Evolutionary conservation across 371 early-diverging fungal genomes (phyloP), one percentile per base, ranked within the genome.

Genomic region (Saksenaea vasiformis): DNA sequence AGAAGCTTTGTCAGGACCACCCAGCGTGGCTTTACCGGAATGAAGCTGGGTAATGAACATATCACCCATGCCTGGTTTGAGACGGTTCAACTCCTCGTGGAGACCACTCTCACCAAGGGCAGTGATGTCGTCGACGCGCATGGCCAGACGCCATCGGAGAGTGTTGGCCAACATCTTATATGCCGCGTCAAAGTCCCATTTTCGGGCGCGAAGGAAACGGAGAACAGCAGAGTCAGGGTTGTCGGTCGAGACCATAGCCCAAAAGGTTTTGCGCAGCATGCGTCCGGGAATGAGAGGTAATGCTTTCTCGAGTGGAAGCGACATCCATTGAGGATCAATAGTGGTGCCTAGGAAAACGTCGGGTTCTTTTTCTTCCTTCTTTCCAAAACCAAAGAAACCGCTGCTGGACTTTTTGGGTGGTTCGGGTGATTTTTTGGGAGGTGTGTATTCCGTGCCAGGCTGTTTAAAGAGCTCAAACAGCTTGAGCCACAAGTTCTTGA

Each of bases 161-260:
- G 85, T 75, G 37, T 76, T 71, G 36, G 83, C 58, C 41, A 86
- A 55, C 90, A 89, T 89, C 51, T 66, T 63, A 44, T 85, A 66
- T 17, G 88, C 87, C 22, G 85, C 85, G 15, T 74, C 68, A 37
- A 87, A 77, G 58, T 89, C 82, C 86, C 87, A 91, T 69, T 91
- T 91, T 56, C 92, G 79, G 5, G 92, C 92, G 31, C 90, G 79
- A 54, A 91, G 64, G 75, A 85, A 91, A 11, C 92, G 87, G 28
- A 90, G 75, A 17, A 85, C 17, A 34, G 88, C 67, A 5, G 76
- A 56, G 68, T 91, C 90, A 3, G 91, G 89, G 59, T 87, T 82
- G 61, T 89, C 87, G 58, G 74, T 76, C 38, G 76, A 74, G 34
- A 77, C 80, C 59, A 86, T 67, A 31, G 71, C 69, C 86, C 86